Evolutionary conservation across 2,329 filamentous ascomycete species (phyloP), one percentile per base, ranked within the genome.

Genomic region (Amylocarpus encephaloides): DNA sequence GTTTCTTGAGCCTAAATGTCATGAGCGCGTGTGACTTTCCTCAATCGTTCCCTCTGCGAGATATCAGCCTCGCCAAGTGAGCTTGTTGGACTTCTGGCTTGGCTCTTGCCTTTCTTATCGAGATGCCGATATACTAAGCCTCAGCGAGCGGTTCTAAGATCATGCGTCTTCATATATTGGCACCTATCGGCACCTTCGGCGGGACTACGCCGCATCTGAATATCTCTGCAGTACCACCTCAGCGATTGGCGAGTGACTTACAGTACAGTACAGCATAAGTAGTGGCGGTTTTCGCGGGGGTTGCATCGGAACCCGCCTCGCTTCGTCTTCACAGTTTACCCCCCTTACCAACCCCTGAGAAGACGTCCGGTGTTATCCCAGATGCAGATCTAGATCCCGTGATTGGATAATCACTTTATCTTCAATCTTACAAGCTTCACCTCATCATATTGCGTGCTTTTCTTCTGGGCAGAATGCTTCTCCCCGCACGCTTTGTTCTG

Each of bases 51-150:
- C 40, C 12, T 26, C 12, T 43, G 40, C 22, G n/a, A 12, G 18
- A 18, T 43, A 9, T 40, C n/a, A 18, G 13, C 10, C 18, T 40
- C 18, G 38, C 38, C 38, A 40, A 40, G 38, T 16, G 38, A 40
- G 38, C 38, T 32, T 43, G 40, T 43, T 43, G 40, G 42, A 3
- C 30, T 18, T 44, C 15, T 44, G 18, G 16, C 42, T 44, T 44
- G 43, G 43, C 43, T 46, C 43, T 46, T 46, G 11, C 43, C 43
- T 46, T 43, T 43, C 43, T 46, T 35, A 46, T 46, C 43, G 22
- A 32, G 11, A 6, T 16, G 43, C 33, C 33, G 36, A 46, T 32
- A 7, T 26, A 26, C 22, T 7, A 26, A 26, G 22, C 22, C 22
- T 26, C 22, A 26, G 22, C 7, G 22, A 26, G 22, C 22, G 22